A percentile compares a stretch with the other conserved stretches of the same genome.
Evolutionary conservation across 805 yeast genomes (phyloP).

Genomic region (Saccharomycopsis sp.): DNA sequence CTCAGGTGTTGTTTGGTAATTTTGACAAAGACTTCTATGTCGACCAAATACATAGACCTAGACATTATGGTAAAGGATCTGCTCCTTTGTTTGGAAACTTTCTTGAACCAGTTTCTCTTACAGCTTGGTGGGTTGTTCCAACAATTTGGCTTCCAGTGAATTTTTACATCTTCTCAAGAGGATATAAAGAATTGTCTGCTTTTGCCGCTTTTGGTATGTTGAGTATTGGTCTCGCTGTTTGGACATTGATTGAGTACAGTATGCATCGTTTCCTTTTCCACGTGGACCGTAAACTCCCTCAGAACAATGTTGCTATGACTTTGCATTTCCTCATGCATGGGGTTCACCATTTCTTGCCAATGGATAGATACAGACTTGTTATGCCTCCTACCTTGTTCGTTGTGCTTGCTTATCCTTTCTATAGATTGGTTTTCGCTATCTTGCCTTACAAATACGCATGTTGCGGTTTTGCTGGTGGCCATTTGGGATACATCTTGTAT

Average conservation of each 20-base stretch:
- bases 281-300: conserved; percentile 80
- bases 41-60: conserved; percentile 95
- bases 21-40: conserved; percentile 86
- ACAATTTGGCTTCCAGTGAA: conserved; percentile 81
- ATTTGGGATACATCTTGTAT: conserved; percentile 86
- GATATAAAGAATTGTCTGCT: conserved; percentile 42
- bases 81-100: conserved; percentile 95
- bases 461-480: conserved; percentile 92
- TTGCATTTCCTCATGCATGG: conserved; percentile 92
- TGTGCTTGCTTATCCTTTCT: conserved; percentile 71
- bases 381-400: conserved; percentile 91
- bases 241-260: conserved; percentile 88
- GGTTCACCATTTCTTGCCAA: conserved; percentile 93
- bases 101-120: conserved; percentile 82
- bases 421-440: conserved; percentile 63
- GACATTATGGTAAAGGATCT: conserved; percentile 96
- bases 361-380: conserved; percentile 89
- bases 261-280: conserved; percentile 93
- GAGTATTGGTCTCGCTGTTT: conserved; percentile 75
- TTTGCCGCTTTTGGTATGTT: conserved; percentile 51
- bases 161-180: conserved; percentile 52
- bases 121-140: conserved; percentile 96
- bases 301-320: conserved; percentile 64
- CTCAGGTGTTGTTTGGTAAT: conserved; percentile 69
- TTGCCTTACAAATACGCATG: conserved; percentile 83